Conservation (phyloP, 495 filamentous ascomycete genomes). For the Penicillium bovifimosum region DNA sequence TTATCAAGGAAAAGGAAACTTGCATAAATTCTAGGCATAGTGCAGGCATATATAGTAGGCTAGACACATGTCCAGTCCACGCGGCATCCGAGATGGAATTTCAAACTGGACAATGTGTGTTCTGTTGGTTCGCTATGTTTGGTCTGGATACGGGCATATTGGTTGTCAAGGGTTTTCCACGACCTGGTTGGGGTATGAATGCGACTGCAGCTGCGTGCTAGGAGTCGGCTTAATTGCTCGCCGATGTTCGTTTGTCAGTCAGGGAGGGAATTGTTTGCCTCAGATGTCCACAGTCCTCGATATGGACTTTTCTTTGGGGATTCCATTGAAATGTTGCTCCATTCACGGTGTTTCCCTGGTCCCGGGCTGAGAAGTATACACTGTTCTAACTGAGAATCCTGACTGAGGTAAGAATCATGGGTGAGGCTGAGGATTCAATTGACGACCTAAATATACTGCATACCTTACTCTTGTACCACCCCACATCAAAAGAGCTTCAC, state of each 20-base stretch:
- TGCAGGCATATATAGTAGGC: background rate
- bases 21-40: background rate
- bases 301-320: background rate
- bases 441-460: too few species aligned
- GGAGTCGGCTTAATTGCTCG: constrained; percentile 12
- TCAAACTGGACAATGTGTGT: constrained; percentile 3
- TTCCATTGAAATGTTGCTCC: too few species aligned
- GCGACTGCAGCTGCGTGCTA: background rate
- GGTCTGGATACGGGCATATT: background rate
- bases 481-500: too few species aligned
- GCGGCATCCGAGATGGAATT: background rate
- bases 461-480: too few species aligned
- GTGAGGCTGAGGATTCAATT: background rate
- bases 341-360: too few species aligned
- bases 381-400: too few species aligned
- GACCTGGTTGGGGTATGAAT: constrained; percentile 1
- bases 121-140: too few species aligned
- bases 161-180: background rate
- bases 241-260: constrained; percentile 5
- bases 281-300: background rate
- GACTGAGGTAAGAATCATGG: too few species aligned
- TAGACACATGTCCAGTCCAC: background rate
- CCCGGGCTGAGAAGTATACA: too few species aligned
- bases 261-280: constrained; percentile 1
- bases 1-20: background rate